These are phyloP conservation scores for Leavenworthia alabamica DNA, from an alignment of 345 rosid species.

Conservation along the genomic window DNA sequence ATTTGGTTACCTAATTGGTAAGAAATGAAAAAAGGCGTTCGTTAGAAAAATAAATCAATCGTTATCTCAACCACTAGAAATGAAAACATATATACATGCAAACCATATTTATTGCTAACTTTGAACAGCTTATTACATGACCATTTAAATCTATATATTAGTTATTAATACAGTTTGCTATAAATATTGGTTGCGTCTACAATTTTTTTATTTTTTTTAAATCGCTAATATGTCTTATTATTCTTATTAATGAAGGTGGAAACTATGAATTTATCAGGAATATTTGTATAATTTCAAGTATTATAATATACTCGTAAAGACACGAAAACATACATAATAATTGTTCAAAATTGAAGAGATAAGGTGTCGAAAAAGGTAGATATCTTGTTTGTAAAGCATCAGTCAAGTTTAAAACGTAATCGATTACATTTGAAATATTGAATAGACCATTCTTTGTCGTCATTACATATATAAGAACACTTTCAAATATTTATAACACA, in stretches of 20 bases:
- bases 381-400: conserved; percentile 24
- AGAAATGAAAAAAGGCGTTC: neutral
- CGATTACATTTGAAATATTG: conserved; percentile 4
- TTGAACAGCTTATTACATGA: neutral
- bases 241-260: no score
- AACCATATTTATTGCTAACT: neutral
- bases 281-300: neutral
- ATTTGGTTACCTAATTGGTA: neutral
- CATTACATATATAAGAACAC: neutral
- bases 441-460: conserved; percentile 3
- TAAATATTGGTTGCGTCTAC: neutral
- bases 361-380: conserved; percentile 20
- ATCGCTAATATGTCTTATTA: conserved; percentile 16
- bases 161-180: neutral
- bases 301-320: neutral
- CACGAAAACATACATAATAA: conserved; percentile 27
- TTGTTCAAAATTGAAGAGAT: conserved; percentile 10
- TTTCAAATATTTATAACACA: neutral
- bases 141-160: neutral
- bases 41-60: conserved; percentile 18
- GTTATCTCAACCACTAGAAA: no score
- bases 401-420: conserved; percentile 28
- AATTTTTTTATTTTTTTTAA: neutral
- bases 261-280: neutral
- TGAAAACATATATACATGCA: no score